Evolutionary conservation across 139 green algal genomes (phyloP), one percentile per base, ranked within the genome.

Genomic region (Micractinium sp.): DNA sequence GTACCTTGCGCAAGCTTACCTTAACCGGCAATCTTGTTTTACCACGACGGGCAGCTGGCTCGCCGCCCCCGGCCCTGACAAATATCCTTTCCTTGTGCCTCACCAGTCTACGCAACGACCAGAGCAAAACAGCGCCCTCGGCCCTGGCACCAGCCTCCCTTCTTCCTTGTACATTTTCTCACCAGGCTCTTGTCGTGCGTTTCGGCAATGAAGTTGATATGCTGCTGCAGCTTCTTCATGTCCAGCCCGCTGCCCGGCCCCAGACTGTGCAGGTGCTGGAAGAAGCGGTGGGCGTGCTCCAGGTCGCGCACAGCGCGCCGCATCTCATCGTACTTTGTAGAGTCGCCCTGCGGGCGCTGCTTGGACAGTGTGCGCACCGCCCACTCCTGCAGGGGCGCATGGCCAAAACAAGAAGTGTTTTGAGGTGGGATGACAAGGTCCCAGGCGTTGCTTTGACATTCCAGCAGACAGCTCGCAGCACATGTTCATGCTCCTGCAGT

Each of bases 141-240:
- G 25, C 18, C 31, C 81, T 27, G n/a, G 13, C 20, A 47, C 18
- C 31, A 16, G n/a, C 27, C 9, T 75, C 16, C 41, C 2, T n/a
- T 16, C 27, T n/a, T 53, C 47, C 14, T 23, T 36, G 31, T 38
- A 81, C 19, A 2, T 15, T 0, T 41, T 5, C 85, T 13, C 67
- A 87, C 88, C 88, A 78, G 63, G 23, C 89, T 85, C 25, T 85
- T 67, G 53, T 75, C 56, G 74, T 90, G 82, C 29, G 88, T 93
- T 20, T 93, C 35, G 22, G n/a, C 75, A 75, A 94, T 93, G 84
- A 96, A 97, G 77, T 93, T 88, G 85, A 97, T 77, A 88, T 97
- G 95, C 4, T 79, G 67, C 25, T 90, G 75, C 66, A 97, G 91
- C 90, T 93, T 96, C 23, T 82, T 89, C 19, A 73, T 29, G 47